phyloP scores from a whole-genome alignment of 2,329 filamentous ascomycete species.

The Trichoderma asperellum region DNA sequence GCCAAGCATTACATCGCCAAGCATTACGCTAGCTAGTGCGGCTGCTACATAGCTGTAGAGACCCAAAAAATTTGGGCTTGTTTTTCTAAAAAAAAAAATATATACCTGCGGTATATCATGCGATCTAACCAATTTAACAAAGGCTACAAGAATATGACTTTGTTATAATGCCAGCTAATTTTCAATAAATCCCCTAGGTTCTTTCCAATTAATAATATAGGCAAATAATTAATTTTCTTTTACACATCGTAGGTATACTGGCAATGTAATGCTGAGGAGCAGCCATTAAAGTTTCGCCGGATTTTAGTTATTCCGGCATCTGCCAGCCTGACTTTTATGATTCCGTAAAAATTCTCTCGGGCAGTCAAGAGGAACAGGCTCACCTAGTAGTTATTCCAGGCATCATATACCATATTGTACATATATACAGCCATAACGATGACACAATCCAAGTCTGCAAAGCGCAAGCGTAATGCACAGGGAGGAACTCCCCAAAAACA shows the following conservation, averaged over 20 bases:
- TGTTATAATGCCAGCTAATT: background rate
- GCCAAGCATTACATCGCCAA: too few species aligned
- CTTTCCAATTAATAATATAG: background rate
- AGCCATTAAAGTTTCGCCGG: background rate
- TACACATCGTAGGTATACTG: background rate
- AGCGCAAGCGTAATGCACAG: slow-evolving; percentile 50
- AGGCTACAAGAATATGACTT: background rate
- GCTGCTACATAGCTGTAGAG: background rate
- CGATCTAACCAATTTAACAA: background rate
- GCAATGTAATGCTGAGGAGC: background rate
- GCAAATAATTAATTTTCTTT: background rate
- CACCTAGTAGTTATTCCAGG: background rate
- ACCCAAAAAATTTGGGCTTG: background rate
- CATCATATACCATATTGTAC: background rate
- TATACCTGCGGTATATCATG: background rate
- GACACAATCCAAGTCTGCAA: slow-evolving; percentile 51
- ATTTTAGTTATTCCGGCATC: background rate
- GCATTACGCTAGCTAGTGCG: background rate
- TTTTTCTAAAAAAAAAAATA: background rate
- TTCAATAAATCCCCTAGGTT: background rate
- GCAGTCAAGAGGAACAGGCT: background rate
- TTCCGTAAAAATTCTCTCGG: background rate
- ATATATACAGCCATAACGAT: slow-evolving; percentile 44
- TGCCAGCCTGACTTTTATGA: background rate
- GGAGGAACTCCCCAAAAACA: slow-evolving; percentile 44